Percentiles rank a stretch among this genome's conserved stretches.
These are phyloP conservation scores for Cenococcum geophilum DNA, from an alignment of 495 filamentous ascomycete genomes.

Conservation along the genomic window DNA sequence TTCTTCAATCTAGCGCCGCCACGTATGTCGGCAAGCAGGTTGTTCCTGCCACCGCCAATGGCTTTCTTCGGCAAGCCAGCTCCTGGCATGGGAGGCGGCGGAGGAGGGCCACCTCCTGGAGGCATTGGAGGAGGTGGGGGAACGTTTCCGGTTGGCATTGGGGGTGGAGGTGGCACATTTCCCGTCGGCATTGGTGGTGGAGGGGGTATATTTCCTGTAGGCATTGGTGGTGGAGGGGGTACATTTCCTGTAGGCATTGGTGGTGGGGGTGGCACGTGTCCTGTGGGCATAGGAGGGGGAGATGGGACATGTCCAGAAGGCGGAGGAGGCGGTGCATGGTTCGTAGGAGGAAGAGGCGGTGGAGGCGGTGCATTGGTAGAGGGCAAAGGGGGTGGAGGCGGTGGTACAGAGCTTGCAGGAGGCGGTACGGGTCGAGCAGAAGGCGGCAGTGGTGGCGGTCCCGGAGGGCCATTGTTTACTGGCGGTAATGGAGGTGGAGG, in stretches of 20 bases:
- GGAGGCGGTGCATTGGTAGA: constrained; percentile 33
- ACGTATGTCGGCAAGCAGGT: constrained; percentile 77
- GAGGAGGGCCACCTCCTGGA: constrained; percentile 58
- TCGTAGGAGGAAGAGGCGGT: constrained; percentile 38
- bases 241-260: constrained; percentile 21
- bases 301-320: constrained; percentile 13
- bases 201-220: constrained; percentile 22
- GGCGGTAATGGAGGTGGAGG: constrained; percentile 49
- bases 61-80: constrained; percentile 49
- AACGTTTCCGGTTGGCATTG: constrained; percentile 40
- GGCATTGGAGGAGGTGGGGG: constrained; percentile 68
- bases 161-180: constrained; percentile 43
- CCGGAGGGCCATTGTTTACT: constrained; percentile 49
- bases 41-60: constrained; percentile 49
- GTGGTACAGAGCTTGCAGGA: constrained; percentile 30
- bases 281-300: constrained; percentile 27
- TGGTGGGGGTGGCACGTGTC: constrained; percentile 28
- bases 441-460: constrained; percentile 26
- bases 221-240: constrained; percentile 34
- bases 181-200: constrained; percentile 42
- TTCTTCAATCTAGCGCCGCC: constrained; percentile 67
- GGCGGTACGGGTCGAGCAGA: constrained; percentile 36
- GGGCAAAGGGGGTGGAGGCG: constrained; percentile 42
- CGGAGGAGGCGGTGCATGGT: constrained; percentile 28
- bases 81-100: constrained; percentile 45